Evolutionary conservation across 805 yeast genomes (phyloP), one percentile per base, ranked within the genome.

Genomic region (Ogataea pilisensis): DNA sequence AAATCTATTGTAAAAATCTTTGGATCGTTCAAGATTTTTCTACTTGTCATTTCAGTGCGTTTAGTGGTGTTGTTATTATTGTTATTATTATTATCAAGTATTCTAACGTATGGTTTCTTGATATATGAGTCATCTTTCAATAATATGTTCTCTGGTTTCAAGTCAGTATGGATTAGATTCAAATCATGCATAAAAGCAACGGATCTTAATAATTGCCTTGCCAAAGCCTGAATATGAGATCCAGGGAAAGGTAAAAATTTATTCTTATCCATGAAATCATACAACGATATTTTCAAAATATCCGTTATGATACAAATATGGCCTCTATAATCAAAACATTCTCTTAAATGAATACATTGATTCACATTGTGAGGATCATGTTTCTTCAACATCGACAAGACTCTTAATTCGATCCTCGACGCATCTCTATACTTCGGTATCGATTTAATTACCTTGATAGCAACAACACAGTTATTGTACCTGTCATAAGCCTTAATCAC

Each of bases 381-480:
- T 53, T 75, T 75, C 43, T 83, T 78, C 42, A 88, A 65, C 37
- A 91, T 82, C 14, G 85, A 69, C 44, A 93, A 66, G 11, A 93
- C 88, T 35, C 98, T 68, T 20, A 93, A 70, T 65, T 93, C 99
- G 41, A 90, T 88, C 62, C 84, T 86, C 12, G 96, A 87, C 3
- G 99, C 99, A 57, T 90, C 97, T 41, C 98, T 73, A 62, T 93
- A 93, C 66, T 95, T 87, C 19, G 89, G 95, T 19, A 93, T 84
- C 17, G 96, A 87, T 43, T 95, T 73, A 37, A 93, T 93, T 46
- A 93, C 85, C 61, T 93, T 93, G 45, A 93, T 84, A 2, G 99
- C 99, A 34, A 88, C 93, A 43, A 71, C 70, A 39, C 73, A 69
- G 22, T 78, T 68, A 34, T 76, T 70, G 16, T 70, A 64, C 39